Evolutionary conservation across 805 yeast species (phyloP).

Genomic region (Cyberlindnera meyerae): DNA sequence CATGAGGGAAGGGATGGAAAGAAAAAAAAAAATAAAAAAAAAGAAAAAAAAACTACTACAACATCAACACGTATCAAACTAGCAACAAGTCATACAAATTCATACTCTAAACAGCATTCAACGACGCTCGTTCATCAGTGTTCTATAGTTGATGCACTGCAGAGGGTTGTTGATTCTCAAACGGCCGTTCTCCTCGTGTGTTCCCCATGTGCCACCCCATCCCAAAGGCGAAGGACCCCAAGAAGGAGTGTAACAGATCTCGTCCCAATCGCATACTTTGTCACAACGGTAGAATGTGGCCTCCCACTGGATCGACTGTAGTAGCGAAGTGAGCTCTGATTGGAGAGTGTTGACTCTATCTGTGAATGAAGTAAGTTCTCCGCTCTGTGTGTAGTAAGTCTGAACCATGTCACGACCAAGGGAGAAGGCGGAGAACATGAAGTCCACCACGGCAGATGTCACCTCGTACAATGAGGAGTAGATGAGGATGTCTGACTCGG

Average conservation of each 20-base stretch:
- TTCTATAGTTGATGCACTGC: slow-evolving; percentile 18
- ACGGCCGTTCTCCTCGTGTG: slow-evolving; percentile 22
- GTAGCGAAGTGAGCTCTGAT: slow-evolving; percentile 11
- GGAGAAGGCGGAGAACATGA: slow-evolving; percentile 33
- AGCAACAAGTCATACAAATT: too few species aligned
- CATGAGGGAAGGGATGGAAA: slow-evolving; percentile 2
- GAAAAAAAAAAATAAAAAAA: slow-evolving; percentile 11
- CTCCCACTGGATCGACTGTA: slow-evolving; percentile 36
- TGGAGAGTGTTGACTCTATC: background rate
- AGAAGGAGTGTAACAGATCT: slow-evolving; percentile 52
- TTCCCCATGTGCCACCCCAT: slow-evolving; percentile 31
- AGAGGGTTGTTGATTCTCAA: slow-evolving; percentile 20
- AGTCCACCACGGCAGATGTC: slow-evolving; percentile 32
- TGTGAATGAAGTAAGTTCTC: background rate
- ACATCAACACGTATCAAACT: background rate
- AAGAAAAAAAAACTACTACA: slow-evolving; percentile 4
- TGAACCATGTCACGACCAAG: slow-evolving; percentile 27
- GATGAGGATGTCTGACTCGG: slow-evolving; percentile 43
- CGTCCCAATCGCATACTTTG: slow-evolving; percentile 38
- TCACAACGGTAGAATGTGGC: slow-evolving; percentile 38
- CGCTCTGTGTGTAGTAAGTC: slow-evolving; percentile 14
- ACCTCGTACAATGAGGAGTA: slow-evolving; percentile 43
- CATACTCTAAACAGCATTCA: too few species aligned
- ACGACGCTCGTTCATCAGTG: slow-evolving; percentile 1
- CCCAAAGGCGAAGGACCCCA: slow-evolving; percentile 58